Conservation (phyloP, 1,284 basidiomycete species). For the Ganoderma boninense region DNA sequence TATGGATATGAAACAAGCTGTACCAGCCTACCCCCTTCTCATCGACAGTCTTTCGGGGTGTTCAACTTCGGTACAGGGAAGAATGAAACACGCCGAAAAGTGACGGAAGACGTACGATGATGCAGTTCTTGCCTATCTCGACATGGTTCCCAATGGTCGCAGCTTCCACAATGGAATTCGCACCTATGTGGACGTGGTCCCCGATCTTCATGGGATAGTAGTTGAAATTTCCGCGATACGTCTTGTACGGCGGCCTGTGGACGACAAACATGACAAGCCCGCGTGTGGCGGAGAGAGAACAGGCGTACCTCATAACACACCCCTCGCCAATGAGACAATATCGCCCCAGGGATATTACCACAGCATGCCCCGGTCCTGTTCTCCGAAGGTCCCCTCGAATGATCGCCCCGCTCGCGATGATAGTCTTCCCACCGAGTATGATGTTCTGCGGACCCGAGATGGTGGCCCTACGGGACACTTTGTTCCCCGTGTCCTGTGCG, state of each 20-base stretch:
- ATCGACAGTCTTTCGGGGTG: background rate
- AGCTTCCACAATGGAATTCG: constrained; percentile 89
- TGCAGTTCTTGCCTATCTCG: constrained; percentile 94
- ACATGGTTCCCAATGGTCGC: constrained; percentile 95
- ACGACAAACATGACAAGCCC: background rate
- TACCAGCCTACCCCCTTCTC: background rate
- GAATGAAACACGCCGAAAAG: background rate
- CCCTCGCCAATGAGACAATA: constrained; percentile 94
- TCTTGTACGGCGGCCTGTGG: constrained; percentile 84
- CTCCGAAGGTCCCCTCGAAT: constrained; percentile 90
- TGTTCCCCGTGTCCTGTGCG: constrained; percentile 54
- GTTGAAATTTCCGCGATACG: constrained; percentile 91
- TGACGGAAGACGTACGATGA: constrained; percentile 72
- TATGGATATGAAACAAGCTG: background rate
- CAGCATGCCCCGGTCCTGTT: constrained; percentile 87
- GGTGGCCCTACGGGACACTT: constrained; percentile 92
- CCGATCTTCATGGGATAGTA: constrained; percentile 98
- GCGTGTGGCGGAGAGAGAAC: background rate
- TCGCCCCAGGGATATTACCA: constrained; percentile 91
- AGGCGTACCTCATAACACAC: constrained; percentile 82
- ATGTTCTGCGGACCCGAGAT: constrained; percentile 97
- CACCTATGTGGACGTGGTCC: constrained; percentile 94
- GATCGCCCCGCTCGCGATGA: constrained; percentile 90
- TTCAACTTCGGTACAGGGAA: background rate
- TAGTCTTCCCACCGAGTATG: constrained; percentile 96